Conservation (phyloP, 257 asterid genomes). For the Solanum lycopersicoides region DNA sequence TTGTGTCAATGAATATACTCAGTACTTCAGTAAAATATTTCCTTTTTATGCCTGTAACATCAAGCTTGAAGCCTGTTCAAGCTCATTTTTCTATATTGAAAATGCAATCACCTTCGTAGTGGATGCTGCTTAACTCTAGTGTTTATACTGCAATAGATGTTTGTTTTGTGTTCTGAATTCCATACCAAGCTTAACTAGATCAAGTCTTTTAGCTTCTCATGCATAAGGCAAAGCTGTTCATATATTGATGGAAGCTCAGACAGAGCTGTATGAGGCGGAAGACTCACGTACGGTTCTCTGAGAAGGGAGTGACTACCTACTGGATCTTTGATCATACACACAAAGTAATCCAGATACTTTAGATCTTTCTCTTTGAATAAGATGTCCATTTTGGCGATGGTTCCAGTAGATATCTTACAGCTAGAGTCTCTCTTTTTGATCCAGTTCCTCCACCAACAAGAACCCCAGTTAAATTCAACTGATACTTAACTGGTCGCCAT, state of each 20-base stretch:
- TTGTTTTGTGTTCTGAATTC: not conserved
- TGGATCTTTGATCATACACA: not conserved
- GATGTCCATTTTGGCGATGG: not conserved
- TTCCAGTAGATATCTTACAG: not conserved
- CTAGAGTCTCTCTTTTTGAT: not conserved
- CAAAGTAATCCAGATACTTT: not conserved
- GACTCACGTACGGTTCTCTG: not conserved
- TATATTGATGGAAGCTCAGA: not conserved
- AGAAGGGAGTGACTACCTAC: not conserved
- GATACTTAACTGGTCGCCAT: not conserved
- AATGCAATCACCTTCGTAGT: not conserved
- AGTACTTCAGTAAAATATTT: not conserved
- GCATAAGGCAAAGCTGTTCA: not conserved
- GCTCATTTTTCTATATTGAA: not conserved
- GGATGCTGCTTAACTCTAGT: not conserved
- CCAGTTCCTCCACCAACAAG: not conserved
- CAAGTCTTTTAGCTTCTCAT: not conserved
- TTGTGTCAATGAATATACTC: not conserved
- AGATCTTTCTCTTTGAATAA: not conserved
- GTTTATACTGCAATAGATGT: not conserved
- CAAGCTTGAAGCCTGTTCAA: not conserved
- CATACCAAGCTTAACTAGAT: not conserved
- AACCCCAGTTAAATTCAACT: not conserved
- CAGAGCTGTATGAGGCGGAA: not conserved
- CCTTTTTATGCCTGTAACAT: not conserved